Conservation (phyloP, 306 rosid species). For the Potentilla sterilis region DNA sequence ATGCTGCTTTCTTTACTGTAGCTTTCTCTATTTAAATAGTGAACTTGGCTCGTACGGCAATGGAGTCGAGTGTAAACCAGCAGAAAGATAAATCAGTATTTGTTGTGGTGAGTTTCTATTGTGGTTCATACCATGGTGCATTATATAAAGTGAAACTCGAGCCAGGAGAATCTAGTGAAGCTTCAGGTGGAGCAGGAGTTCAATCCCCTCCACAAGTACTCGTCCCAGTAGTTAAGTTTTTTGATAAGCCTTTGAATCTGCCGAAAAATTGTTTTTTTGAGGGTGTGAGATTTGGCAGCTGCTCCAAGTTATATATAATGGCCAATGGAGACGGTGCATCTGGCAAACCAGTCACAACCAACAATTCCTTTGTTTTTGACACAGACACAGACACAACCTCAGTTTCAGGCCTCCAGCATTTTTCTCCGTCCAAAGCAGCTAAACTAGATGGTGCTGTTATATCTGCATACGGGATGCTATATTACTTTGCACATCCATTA, state of each 20-base stretch:
- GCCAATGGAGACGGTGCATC: neutral
- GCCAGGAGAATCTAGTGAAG: neutral
- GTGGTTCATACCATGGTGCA: neutral
- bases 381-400: neutral
- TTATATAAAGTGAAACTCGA: neutral
- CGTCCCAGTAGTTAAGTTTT: neutral
- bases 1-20: no score
- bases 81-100: neutral
- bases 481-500: neutral
- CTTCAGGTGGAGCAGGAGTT: neutral
- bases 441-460: neutral
- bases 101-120: neutral
- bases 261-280: neutral
- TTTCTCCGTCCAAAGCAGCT: neutral
- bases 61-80: neutral
- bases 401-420: neutral
- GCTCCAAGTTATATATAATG: neutral
- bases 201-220: neutral
- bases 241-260: neutral
- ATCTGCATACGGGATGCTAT: neutral
- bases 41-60: neutral
- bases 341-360: neutral
- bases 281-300: neutral
- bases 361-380: neutral
- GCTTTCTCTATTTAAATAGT: no score